Evolutionary conservation across 768 basidiomycete species (phyloP), one percentile per base, ranked within the genome.

Genomic region (Pisolithus orientalis): DNA sequence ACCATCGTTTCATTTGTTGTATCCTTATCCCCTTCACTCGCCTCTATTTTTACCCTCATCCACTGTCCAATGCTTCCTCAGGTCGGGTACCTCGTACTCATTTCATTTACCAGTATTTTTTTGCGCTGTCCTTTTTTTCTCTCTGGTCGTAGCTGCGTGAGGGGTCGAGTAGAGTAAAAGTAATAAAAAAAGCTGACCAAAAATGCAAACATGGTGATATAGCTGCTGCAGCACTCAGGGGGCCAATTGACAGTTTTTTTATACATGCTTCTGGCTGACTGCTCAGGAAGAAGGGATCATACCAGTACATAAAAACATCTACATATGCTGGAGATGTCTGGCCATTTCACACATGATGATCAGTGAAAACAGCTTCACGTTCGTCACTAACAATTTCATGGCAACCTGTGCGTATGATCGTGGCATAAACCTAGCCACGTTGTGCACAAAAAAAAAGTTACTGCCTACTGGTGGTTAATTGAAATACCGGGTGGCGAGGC

Each of bases 141-240:
- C 44, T 45, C 53, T 54, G 61, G 57, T 55, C 49, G 43, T 50
- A 52, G 50, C 54, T 59, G 63, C 55, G 64, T 61, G 64, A 56
- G 63, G 64, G 51, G 64, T 62, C 52, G 17, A 50, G 31, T 46
- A 58, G 16, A 50, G 31, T 46, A 58, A 29, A 50, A 43, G 51
- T 45, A 50, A 49, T 45, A 16, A 45, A 42, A 13, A 21, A 43
- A 43, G 42, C 17, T 14, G 4, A 24, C 42, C 17, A 43, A 43
- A 43, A 17, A 43, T 11, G 10, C 6, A 43, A 43, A 43, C 17
- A 16, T 31, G 5, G 16, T 45, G 27, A 25, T 27, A 6, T 27
- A 27, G 8, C 28, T 28, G 21, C 44, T 29, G 27, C 29, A 6
- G 24, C 29, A 45, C 29, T 45, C 28, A n/a, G 28, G 29, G 14